Conservation (phyloP, 257 asterid species). For the Hygrophila difformis region DNA sequence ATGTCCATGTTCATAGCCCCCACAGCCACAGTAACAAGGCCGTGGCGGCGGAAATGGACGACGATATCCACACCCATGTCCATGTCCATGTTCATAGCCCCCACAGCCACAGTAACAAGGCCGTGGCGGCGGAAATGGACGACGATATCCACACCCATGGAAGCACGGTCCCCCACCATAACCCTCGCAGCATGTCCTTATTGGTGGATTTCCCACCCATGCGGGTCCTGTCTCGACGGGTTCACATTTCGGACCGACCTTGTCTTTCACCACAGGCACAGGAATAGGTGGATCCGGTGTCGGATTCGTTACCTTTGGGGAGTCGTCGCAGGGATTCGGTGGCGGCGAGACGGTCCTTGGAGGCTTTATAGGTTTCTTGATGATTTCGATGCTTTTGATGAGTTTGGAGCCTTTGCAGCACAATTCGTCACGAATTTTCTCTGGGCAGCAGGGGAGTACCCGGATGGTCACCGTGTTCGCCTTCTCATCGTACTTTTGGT, state of each 20-base stretch:
- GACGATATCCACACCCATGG: conserved; percentile 21
- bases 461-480: conserved; percentile 33
- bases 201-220: too few species aligned
- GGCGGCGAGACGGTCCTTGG: too few species aligned
- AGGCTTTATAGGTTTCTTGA: neutral
- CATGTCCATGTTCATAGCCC: conserved; percentile 13
- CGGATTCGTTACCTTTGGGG: too few species aligned
- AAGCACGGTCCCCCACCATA: conserved; percentile 25
- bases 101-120: conserved; percentile 14
- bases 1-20: too few species aligned
- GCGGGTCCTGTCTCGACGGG: neutral
- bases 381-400: conserved; percentile 38
- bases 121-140: conserved; percentile 12
- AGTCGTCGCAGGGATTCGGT: too few species aligned
- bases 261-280: too few species aligned
- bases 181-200: conserved; percentile 18
- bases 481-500: conserved; percentile 39
- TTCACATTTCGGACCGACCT: neutral
- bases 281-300: too few species aligned
- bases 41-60: too few species aligned
- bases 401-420: conserved; percentile 33
- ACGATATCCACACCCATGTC: neutral
- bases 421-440: conserved; percentile 41
- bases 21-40: too few species aligned
- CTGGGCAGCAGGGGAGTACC: conserved; percentile 44